These are phyloP conservation scores for Bjerkandera adusta DNA, from an alignment of 1,284 basidiomycete genomes.

Conservation along the genomic window DNA sequence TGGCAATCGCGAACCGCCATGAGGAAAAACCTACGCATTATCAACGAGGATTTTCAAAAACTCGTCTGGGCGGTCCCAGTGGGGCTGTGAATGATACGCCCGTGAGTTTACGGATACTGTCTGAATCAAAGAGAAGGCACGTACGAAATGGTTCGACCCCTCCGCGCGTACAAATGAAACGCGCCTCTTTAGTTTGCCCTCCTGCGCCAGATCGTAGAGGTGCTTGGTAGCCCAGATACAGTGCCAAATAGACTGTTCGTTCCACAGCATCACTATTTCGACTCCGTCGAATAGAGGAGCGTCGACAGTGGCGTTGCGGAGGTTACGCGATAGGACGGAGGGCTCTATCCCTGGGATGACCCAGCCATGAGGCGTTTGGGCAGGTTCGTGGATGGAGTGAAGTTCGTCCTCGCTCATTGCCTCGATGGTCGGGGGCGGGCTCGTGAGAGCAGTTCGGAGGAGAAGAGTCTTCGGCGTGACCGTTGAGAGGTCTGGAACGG, in stretches of 20 bases:
- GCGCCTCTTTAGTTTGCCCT: not conserved
- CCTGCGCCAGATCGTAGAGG: not conserved
- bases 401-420: too few species aligned
- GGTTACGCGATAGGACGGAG: too few species aligned
- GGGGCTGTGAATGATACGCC: not conserved
- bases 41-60: slow-evolving; percentile 6
- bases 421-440: too few species aligned
- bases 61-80: slow-evolving; percentile 8
- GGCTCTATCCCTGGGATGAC: too few species aligned
- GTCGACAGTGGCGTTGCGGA: too few species aligned
- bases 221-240: not conserved
- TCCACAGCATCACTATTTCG: not conserved
- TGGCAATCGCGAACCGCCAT: not conserved
- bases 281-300: not conserved
- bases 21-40: not conserved
- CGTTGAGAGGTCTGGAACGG: too few species aligned
- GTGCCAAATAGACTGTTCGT: not conserved
- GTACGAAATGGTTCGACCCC: slow-evolving; percentile 5
- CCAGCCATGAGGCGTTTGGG: too few species aligned
- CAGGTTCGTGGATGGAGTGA: too few species aligned
- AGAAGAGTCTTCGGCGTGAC: too few species aligned
- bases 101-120: not conserved
- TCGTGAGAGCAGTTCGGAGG: too few species aligned
- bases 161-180: not conserved
- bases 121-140: not conserved